These are phyloP conservation scores for Sporobolomyces pararoseus DNA, from an alignment of 768 basidiomycete species.

Conservation along the genomic window DNA sequence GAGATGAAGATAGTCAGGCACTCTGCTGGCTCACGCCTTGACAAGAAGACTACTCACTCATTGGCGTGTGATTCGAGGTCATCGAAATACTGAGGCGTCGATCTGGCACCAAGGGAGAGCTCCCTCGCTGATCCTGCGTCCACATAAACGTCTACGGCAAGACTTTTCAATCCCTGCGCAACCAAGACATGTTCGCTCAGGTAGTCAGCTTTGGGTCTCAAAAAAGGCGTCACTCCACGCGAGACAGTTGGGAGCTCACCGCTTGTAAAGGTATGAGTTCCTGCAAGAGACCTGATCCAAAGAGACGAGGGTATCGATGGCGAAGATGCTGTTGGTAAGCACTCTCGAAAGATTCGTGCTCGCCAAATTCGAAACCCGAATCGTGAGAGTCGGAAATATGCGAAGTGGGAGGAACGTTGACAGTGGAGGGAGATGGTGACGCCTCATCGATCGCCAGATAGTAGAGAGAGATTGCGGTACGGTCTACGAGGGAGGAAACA, in stretches of 20 bases:
- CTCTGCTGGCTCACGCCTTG: too few relatives aligned
- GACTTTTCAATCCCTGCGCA: too few relatives aligned
- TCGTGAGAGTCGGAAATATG: neutral
- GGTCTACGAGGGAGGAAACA: neutral
- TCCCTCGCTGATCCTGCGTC: too few relatives aligned
- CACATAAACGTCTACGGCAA: too few relatives aligned
- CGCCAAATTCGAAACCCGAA: neutral
- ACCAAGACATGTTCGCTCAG: too few relatives aligned
- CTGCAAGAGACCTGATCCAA: neutral
- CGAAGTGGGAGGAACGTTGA: neutral
- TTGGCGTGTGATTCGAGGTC: too few relatives aligned
- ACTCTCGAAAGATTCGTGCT: neutral
- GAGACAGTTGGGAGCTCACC: neutral
- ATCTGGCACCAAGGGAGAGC: too few relatives aligned
- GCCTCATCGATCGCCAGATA: slow-evolving; percentile 9
- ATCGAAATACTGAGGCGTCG: too few relatives aligned
- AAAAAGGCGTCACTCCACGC: too few relatives aligned
- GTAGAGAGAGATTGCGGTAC: slow-evolving; percentile 8
- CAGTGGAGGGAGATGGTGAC: neutral
- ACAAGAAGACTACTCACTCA: too few relatives aligned
- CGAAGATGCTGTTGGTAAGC: neutral
- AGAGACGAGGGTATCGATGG: neutral
- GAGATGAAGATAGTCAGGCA: too few relatives aligned
- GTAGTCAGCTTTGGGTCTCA: too few relatives aligned
- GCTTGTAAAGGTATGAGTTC: neutral